Base-by-base conservation (phyloP, 2,329 filamentous ascomycete species). In the Colletotrichum sp. region DNA sequence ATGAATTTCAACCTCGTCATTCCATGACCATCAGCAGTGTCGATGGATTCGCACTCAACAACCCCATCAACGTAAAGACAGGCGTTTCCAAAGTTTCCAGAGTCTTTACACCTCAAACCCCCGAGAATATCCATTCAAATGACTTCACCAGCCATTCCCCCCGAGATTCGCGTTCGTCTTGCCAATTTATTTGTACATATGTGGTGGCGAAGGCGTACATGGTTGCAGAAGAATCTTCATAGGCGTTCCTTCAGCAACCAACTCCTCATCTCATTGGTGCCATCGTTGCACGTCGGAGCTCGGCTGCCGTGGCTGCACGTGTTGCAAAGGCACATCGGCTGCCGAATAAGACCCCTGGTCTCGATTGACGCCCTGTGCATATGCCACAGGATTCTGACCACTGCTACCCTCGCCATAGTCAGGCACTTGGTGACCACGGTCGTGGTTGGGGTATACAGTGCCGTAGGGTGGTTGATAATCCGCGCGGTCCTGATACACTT, bases 291-390 rank as follows among this genome's bases (percentile, higher is more conserved):
- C 0, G 4, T 22, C 44, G 6, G 44, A 0, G 12, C n/a, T 22
- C 0, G 44, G 0, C n/a, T 0, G n/a, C 0, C 44, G 44, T 22
- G 44, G 10, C n/a, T 52, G 44, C 10, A 52, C n/a, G n/a, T 22
- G 9, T 52, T 52, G 44, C 44, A 22, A 8, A 52, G 44, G 10
- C 44, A 13, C n/a, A 12, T 22, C 6, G n/a, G n/a, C 44, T 22
- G 10, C n/a, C 44, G 44, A 52, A 8, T 13, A 22, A 48, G 10
- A 22, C 5, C 10, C n/a, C n/a, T 22, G 10, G 44, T 22, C 10
- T 48, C n/a, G 44, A 22, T 48, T 12, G 10, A 22, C 44, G 10
- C 4, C 16, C 10, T 48, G 44, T 48, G 18, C 10, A 2, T 13
- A 6, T 13, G 44, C 10, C n/a, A 22, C n/a, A 12, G 39, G 0